Evolutionary conservation across 163 green algal species (phyloP).

Genomic region (Coccomyxa subellipsoidea): DNA sequence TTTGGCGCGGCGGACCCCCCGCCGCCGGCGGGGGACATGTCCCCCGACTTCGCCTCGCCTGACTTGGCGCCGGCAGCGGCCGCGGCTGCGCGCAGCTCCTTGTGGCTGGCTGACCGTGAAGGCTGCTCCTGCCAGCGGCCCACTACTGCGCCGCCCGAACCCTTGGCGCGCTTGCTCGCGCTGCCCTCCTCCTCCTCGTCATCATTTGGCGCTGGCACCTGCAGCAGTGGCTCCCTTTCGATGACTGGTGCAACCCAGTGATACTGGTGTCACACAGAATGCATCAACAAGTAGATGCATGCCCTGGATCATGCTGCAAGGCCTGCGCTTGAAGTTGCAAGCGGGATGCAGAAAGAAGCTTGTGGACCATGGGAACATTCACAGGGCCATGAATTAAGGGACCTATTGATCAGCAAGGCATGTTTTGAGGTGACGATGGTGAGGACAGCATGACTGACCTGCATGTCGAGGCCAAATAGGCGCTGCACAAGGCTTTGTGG

Average conservation of each 20-base stretch:
- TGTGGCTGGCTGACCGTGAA: background rate
- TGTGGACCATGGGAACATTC: too few relatives aligned
- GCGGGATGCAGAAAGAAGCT: too few relatives aligned
- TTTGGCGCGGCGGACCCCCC: background rate
- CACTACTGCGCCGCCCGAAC: background rate
- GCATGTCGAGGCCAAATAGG: conserved; percentile 78
- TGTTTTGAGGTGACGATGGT: conserved; percentile 2
- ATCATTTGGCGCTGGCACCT: background rate
- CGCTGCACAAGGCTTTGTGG: conserved; percentile 56
- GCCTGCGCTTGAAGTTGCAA: too few relatives aligned
- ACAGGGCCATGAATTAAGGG: too few relatives aligned
- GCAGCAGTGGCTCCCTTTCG: background rate
- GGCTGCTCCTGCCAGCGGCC: conserved; percentile 26
- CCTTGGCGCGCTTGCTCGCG: background rate
- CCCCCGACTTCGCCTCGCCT: too few relatives aligned
- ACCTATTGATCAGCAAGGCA: too few relatives aligned
- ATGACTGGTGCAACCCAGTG: too few relatives aligned
- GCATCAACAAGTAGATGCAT: too few relatives aligned
- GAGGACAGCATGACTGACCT: too few relatives aligned
- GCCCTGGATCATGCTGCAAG: too few relatives aligned
- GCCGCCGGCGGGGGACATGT: too few relatives aligned
- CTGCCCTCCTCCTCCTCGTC: background rate
- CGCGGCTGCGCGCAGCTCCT: conserved; percentile 4
- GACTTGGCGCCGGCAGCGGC: background rate
- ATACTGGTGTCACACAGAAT: too few relatives aligned